Base-by-base conservation (phyloP, 2,329 filamentous ascomycete genomes). In the Cladosporium sp. region DNA sequence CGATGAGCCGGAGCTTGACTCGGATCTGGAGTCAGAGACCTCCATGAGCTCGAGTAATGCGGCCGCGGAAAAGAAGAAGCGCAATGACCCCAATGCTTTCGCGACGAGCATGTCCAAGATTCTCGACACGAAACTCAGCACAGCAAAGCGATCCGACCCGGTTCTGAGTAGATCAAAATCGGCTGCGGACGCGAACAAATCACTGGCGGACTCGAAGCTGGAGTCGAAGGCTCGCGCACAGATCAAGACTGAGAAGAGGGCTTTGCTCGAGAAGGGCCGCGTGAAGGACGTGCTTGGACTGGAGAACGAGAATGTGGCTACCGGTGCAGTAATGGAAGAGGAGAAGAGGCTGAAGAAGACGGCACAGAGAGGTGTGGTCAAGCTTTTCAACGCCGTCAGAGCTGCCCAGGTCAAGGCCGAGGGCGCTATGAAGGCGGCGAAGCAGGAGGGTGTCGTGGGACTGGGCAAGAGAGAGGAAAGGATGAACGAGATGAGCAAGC, bases 401-500 rank as follows among this genome's bases (percentile, higher is more conserved):
- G 89, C 89, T 18, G 91, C 93, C 11, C 93, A 98, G 72, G 87
- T 96, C 53, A 88, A 91, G 70, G 91, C 86, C 2, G 81, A 85
- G 54, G 84, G 92, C 70, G 86, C 89, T 4, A 84, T 87, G 66
- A 82, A 77, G 68, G 81, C 82, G 59, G 79, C 83, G 45, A 81
- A 81, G 70, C 83, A 82, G 60, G 81, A 85, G 56, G 87, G 89
- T 3, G 76, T 95, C 0, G 80, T 95, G 32, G 92, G 92, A 1
- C 83, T 89, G 64, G 81, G 80, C 56, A 83, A 87, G 70, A 82
- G 89, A 59, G 86, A 95, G 72, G 89, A 95, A 72, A 90, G 86
- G 74, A 79, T 95, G 49, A 93, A 89, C 59, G 91, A 97, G 77
- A 93, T 98, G 85, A 95, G 87, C 69, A 95, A 95, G 75, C 88